Conservation (phyloP, 2,329 filamentous ascomycete species). For the Lachnellula suecica region DNA sequence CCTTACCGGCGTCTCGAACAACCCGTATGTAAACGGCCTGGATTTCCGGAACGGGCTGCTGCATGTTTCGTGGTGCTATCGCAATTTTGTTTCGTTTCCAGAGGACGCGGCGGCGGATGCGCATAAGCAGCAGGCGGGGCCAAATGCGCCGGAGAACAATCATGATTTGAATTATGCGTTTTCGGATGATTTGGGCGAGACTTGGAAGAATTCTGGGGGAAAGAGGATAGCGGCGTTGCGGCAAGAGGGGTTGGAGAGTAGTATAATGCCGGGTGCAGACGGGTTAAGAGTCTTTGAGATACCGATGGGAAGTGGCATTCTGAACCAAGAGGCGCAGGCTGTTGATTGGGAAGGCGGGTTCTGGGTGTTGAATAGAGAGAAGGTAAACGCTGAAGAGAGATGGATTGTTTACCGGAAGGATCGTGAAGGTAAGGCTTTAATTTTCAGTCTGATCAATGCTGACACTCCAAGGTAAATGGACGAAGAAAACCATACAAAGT, state of each 20-base stretch:
- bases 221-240: constrained; percentile 13
- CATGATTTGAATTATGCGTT: constrained; percentile 26
- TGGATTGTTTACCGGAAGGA: constrained; percentile 26
- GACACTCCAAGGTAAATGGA: constrained; percentile 18
- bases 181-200: constrained; percentile 21
- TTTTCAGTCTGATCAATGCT: neutral
- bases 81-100: constrained; percentile 20
- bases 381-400: constrained; percentile 8
- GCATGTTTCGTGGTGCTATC: constrained; percentile 29
- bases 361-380: constrained; percentile 25
- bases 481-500: constrained; percentile 9
- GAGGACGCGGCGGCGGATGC: constrained; percentile 10
- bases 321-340: constrained; percentile 27
- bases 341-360: constrained; percentile 24
- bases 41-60: constrained; percentile 19
- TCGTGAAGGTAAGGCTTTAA: constrained; percentile 11
- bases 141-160: constrained; percentile 29
- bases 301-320: constrained; percentile 24
- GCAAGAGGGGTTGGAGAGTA: constrained; percentile 1
- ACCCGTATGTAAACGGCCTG: constrained; percentile 29
- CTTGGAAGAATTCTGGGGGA: constrained; percentile 23
- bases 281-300: constrained; percentile 24
- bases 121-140: constrained; percentile 30
- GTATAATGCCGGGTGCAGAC: constrained; percentile 16
- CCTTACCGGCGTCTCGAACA: constrained; percentile 25